Evolutionary conservation across 352 stramenopile genomes (phyloP), one percentile per base, ranked within the genome.

Genomic region (Pythium utonaiense): DNA sequence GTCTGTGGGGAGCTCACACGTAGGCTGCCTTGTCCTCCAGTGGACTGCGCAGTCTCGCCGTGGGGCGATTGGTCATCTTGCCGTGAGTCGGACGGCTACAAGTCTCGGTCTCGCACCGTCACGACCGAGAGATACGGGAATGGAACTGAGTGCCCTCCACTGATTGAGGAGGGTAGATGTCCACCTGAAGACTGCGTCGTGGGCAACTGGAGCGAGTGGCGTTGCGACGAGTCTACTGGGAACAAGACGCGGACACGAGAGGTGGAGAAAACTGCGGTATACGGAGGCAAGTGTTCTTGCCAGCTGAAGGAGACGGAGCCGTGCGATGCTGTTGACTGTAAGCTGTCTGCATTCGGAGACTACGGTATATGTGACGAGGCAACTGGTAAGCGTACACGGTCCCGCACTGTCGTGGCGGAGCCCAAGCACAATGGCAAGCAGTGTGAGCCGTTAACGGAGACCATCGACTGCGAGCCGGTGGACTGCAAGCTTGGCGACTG

Each of bases 111-210:
- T 5, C 62, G 53, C 44, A 57, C 41, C 13, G 54, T 87, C 14
- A 74, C 70, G 9, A 74, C 56, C n/a, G 70, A 67, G 30, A 33
- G 73, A 0, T 28, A 40, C 4, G 67, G 80, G 19, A 73, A 75
- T 13, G 77, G 77, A 1, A 59, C 63, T 6, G 58, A 66, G 3
- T 87, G 77, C 16, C 71, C 75, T 0, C 30, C 62, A 0, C 45
- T 83, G 9, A 53, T 73, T 6, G 71, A 82, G 34, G 56, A 75
- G 49, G 49, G 58, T 0, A 62, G 66, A 13, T 79, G 69, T 45
- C 68, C 63, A n/a, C 67, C 70, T 1, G 57, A 42, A 6, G 34
- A 55, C 12, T 63, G 57, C 24, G 14, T 34, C 24, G 57, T 63
- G 30, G 41, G 36, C 4, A 30, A 22, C 6, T 59, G 34, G 53